Evolutionary conservation across 2,329 filamentous ascomycete genomes (phyloP).

Genomic region (Fusarium kyushuense): DNA sequence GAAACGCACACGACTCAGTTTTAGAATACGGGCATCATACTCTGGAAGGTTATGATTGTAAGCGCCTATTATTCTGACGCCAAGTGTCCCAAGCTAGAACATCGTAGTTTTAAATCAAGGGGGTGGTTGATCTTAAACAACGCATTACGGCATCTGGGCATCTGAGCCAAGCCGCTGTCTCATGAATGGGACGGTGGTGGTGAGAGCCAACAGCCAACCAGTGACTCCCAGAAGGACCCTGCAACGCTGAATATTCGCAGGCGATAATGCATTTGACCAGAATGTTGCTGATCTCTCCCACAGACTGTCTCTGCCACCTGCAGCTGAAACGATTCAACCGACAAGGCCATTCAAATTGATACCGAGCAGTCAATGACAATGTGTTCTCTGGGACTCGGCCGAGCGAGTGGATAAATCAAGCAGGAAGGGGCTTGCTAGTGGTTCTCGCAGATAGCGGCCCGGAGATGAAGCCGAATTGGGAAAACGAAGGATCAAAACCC

Average conservation of each 20-base stretch:
- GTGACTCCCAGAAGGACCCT: conserved; percentile 5
- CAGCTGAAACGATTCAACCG: conserved; percentile 43
- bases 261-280: conserved; percentile 27
- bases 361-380: conserved; percentile 21
- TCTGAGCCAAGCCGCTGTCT: conserved; percentile 37
- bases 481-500: conserved; percentile 34
- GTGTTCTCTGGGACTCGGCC: conserved; percentile 46
- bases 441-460: conserved; percentile 17
- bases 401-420: conserved; percentile 30
- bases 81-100: neutral
- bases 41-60: neutral
- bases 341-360: conserved; percentile 30
- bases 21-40: neutral
- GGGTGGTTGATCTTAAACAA: conserved; percentile 20
- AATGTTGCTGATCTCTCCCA: conserved; percentile 42
- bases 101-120: conserved; percentile 33
- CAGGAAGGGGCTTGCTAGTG: conserved; percentile 14
- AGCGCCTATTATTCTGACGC: neutral
- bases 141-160: conserved; percentile 17
- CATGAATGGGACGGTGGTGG: conserved; percentile 29
- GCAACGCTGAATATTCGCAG: conserved; percentile 30
- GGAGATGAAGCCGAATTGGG: conserved; percentile 49
- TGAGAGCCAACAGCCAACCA: conserved; percentile 19
- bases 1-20: neutral
- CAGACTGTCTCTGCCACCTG: conserved; percentile 29